Base-by-base conservation (phyloP, 2,329 filamentous ascomycete species). In the Colletotrichum musicola region DNA sequence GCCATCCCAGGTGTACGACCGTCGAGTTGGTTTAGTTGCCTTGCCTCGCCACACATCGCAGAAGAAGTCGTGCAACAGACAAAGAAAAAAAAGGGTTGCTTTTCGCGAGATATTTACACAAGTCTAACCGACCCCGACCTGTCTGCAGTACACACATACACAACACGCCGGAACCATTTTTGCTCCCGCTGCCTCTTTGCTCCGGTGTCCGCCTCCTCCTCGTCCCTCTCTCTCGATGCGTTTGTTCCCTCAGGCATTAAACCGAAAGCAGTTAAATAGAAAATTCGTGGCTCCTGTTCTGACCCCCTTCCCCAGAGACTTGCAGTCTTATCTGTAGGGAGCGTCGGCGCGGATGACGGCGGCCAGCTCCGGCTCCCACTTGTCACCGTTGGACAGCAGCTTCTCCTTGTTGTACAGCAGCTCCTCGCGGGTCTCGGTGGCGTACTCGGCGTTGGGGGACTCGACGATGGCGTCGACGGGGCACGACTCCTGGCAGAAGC, bases 331-430 rank as follows among this genome's bases (percentile, higher is more conserved):
- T 87, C 93, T 89, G 85, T 95, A 98, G 59, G 95, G 95, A 63
- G 95, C 90, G 86, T 99, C 96, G 70, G 96, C 96, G 77, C 94
- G 91, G 79, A 96, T 96, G 74, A 89, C 91, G 67, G 96, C 95
- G 1, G 95, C 95, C 77, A 99, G 86, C 84, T 99, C 96, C 7
- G 96, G 95, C 85, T 99, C 96, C 96, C 96, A 99, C 84, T 95
- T 95, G 84, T 97, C 94, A 76, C 94, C 93, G 78, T 97, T 97
- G 73, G 93, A 84, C 72, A 97, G 82, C 73, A 97, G 84, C 84
- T 97, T 97, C 86, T 97, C 92, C 89, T 98, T 98, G 86, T 98
- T 98, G 87, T 98, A 98, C 76, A 98, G 83, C 76, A 98, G 84
- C 86, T 98, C 95, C 83, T 99, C 95, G 79, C 95, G 90, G 72